Evolutionary conservation across 83 land plant species (phyloP), one percentile per base, ranked within the genome.

Genomic region (Thuja plicata): DNA sequence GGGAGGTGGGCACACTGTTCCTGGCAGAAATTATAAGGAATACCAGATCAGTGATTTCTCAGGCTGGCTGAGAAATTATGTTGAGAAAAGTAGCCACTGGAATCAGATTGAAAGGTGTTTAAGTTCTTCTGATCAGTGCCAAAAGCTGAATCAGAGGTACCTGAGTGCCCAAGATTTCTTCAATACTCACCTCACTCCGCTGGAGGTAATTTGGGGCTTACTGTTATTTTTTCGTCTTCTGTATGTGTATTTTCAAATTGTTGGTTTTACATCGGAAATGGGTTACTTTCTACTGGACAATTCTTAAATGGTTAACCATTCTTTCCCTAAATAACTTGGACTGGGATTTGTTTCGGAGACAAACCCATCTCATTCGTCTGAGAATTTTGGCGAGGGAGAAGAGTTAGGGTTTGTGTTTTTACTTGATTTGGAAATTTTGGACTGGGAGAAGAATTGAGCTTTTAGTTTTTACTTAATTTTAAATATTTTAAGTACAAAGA

Each of bases 31-130:
- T 21, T 95, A 85, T 90, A 74, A 85, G 32, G 95, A 96, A 88
- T 96, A 95, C 92, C 74, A 92, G 66, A 90, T 96, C 55, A 84
- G 19, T 19, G 93, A 93, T 32, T 96, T 80, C 86, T 94, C 93
- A 5, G 40, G 78, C 5, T 95, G 97, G 96, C 87, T 96, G 30
- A 60, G 91, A 30, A 43, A 94, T 41, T 91, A 92, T 78, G 92
- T 95, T 32, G 82, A 89, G n/a, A 57, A 88, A 13, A 41, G 34
- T 37, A 89, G 71, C 27, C 77, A 86, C 27, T 95, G 96, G 97
- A 74, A n/a, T 16, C 86, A 87, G 92, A 94, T 96, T 84, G 80
- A 92, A 43, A 86, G 57, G 19, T 96, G 95, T 57, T 81, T 93
- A 16, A 73, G 86, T 34, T 90, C 84, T n/a, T 87, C 94, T 30